phyloP scores from a whole-genome alignment of 805 yeast species.

The Barnettozyma salicaria region DNA sequence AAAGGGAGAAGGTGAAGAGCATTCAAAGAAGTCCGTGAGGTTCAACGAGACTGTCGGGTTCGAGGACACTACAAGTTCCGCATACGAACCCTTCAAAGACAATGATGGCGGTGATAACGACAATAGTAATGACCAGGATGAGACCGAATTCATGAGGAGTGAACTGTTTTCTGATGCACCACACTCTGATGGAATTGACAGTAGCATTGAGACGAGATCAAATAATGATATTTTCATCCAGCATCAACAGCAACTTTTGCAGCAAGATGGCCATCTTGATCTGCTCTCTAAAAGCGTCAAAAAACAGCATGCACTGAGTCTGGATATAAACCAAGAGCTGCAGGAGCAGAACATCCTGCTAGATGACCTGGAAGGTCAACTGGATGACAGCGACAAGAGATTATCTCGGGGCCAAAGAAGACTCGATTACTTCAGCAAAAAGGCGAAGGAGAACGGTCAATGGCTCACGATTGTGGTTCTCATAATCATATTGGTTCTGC shows the following conservation, averaged over 20 bases:
- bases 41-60: slow-evolving; percentile 24
- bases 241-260: slow-evolving; percentile 42
- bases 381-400: slow-evolving; percentile 37
- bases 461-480: slow-evolving; percentile 43
- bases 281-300: slow-evolving; percentile 37
- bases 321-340: slow-evolving; percentile 42
- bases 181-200: slow-evolving; percentile 8
- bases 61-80: slow-evolving; percentile 3
- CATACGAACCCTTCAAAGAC: slow-evolving; percentile 22
- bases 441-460: slow-evolving; percentile 42
- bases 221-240: slow-evolving; percentile 34
- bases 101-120: slow-evolving; percentile 5
- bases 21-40: slow-evolving; percentile 24
- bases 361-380: slow-evolving; percentile 43
- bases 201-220: slow-evolving; percentile 17
- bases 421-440: slow-evolving; percentile 34
- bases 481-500: slow-evolving; percentile 36
- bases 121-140: too few species aligned
- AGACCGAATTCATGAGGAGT: slow-evolving; percentile 7
- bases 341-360: slow-evolving; percentile 42
- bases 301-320: slow-evolving; percentile 39
- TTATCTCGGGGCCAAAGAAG: slow-evolving; percentile 37
- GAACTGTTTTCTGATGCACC: slow-evolving; percentile 20
- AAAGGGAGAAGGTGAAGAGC: slow-evolving; percentile 3
- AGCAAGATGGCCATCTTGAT: slow-evolving; percentile 41